Evolutionary conservation across 2,329 filamentous ascomycete genomes (phyloP), one percentile per base, ranked within the genome.

Genomic region (Aspergillus glaucus): DNA sequence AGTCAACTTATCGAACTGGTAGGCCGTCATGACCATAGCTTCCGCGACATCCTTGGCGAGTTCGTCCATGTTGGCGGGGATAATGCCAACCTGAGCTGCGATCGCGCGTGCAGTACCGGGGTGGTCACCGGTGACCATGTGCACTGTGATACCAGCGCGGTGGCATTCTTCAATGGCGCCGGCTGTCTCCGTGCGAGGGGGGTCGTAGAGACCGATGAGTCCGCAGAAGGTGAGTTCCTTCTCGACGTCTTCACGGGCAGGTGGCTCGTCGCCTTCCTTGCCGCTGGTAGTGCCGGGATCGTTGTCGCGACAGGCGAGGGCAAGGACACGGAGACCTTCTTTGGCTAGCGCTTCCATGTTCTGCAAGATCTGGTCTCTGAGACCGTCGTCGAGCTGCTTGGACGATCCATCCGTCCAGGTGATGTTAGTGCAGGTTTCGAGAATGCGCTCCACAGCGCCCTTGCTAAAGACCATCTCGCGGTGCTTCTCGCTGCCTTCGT

Each of bases 111-210:
- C 88, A 1, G 87, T 93, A 48, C 85, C 82, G 1, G 84, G 84
- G 62, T 92, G 87, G 59, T 93, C 88, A 50, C 88, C 88, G 19
- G 88, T 93, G 28, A 92, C 77, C 87, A 92, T 91, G 70, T 90
- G 86, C 6, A 91, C 87, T 53, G 79, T 79, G 64, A 91, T 89
- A 44, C 87, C 87, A 22, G 87, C 87, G 42, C 77, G 77, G 47
- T 85, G 80, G 60, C 86, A 89, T 61, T 85, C 79, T 19, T 75
- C 75, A 50, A 91, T 87, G 6, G 87, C 84, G 1, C 76, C 78
- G 19, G 84, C 86, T 0, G 89, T 90, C 70, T 94, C 89, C 2
- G 82, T 80, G 1, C 89, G 87, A 48, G 88, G 89, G 3, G 89
- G 89, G 57, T 95, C 89, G 63, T 93, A 92, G 54, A 95, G 85